phyloP scores from a whole-genome alignment of 495 filamentous ascomycete genomes.

The Aspergillus funiculosus region DNA sequence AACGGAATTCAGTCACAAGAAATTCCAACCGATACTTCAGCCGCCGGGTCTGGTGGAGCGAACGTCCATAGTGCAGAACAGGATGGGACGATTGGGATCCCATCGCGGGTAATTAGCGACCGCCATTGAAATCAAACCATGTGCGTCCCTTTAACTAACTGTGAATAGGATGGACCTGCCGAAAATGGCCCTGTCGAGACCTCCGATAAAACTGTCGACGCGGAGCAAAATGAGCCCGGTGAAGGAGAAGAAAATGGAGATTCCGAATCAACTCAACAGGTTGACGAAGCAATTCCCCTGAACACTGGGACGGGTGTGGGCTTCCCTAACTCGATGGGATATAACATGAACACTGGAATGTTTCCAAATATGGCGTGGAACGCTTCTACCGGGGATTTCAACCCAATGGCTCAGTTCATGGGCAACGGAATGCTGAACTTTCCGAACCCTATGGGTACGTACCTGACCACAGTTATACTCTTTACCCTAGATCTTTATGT shows the following conservation, averaged over 20 bases:
- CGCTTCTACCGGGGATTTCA: slow-evolving; percentile 57
- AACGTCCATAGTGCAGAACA: slow-evolving; percentile 10
- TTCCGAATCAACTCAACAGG: slow-evolving; percentile 15
- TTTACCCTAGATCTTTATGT: not conserved
- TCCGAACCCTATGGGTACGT: slow-evolving; percentile 73
- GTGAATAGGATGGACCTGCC: slow-evolving; percentile 6
- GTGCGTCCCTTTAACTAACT: not conserved
- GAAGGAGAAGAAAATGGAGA: slow-evolving; percentile 20
- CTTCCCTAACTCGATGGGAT: slow-evolving; percentile 24
- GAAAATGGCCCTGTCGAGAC: slow-evolving; percentile 5
- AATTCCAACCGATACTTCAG: slow-evolving; percentile 2
- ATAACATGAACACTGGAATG: slow-evolving; percentile 33
- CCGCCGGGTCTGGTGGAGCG: not conserved
- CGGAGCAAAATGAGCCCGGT: not conserved
- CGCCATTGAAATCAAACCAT: not conserved
- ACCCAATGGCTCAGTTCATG: slow-evolving; percentile 70
- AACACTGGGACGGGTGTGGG: slow-evolving; percentile 14
- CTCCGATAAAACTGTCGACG: slow-evolving; percentile 9
- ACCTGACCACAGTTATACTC: not conserved
- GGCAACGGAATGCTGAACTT: slow-evolving; percentile 68
- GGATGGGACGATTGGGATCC: slow-evolving; percentile 18
- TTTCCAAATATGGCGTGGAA: slow-evolving; percentile 64
- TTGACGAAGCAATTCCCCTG: slow-evolving; percentile 22
- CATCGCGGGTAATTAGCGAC: slow-evolving; percentile 13
- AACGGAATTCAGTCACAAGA: slow-evolving; percentile 10